Evolutionary conservation across 2,329 filamentous ascomycete species (phyloP).

Genomic region (Paecilomyces sp.): DNA sequence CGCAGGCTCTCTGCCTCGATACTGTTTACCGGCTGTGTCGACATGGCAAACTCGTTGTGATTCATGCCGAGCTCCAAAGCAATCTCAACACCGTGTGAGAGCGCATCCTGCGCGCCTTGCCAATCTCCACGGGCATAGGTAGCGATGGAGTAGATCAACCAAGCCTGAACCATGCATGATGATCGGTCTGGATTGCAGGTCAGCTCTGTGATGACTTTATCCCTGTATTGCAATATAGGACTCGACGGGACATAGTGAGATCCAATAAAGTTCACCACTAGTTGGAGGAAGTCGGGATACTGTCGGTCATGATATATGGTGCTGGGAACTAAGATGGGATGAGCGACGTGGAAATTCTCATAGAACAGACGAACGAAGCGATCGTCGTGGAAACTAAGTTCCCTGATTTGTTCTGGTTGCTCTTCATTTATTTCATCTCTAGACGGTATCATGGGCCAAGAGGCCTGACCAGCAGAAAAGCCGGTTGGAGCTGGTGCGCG

Average conservation of each 20-base stretch:
- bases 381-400: too few relatives aligned
- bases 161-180: slow-evolving; percentile 29
- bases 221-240: slow-evolving; percentile 14
- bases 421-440: too few relatives aligned
- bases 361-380: slow-evolving; percentile 43
- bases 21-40: slow-evolving; percentile 20
- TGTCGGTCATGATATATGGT: slow-evolving; percentile 28
- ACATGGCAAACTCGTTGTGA: slow-evolving; percentile 50
- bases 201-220: slow-evolving; percentile 18
- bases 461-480: too few relatives aligned
- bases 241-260: slow-evolving; percentile 40
- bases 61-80: slow-evolving; percentile 71
- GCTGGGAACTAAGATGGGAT: slow-evolving; percentile 48
- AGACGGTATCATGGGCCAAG: too few relatives aligned
- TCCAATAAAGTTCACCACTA: slow-evolving; percentile 47
- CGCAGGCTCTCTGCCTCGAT: slow-evolving; percentile 61
- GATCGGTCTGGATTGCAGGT: slow-evolving; percentile 18
- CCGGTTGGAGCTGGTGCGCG: too few relatives aligned
- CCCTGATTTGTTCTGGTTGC: slow-evolving; percentile 17
- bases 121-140: slow-evolving; percentile 27
- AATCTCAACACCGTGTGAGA: slow-evolving; percentile 60
- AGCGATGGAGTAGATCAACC: slow-evolving; percentile 28
- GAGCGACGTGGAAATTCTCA: slow-evolving; percentile 44
- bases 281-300: slow-evolving; percentile 40
- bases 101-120: slow-evolving; percentile 26